These are phyloP conservation scores for Lunularia cruciata DNA, from an alignment of 225 moss, liverwort and hornwort genomes.

Conservation along the genomic window DNA sequence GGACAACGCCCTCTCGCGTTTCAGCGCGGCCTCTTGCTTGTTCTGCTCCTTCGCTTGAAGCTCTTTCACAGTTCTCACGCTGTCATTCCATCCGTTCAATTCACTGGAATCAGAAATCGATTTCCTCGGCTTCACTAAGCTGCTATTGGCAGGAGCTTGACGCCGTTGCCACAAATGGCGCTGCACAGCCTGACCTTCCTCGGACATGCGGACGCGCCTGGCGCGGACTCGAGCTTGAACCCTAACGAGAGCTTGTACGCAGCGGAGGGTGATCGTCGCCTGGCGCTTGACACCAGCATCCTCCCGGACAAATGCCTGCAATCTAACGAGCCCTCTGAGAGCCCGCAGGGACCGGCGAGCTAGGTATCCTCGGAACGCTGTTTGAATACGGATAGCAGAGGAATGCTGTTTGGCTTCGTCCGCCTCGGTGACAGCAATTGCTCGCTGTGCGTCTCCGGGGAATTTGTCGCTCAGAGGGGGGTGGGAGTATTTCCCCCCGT, in stretches of 20 bases:
- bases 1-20: slow-evolving; percentile 88
- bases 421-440: slow-evolving; percentile 41
- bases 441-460: slow-evolving; percentile 45
- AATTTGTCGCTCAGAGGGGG: slow-evolving; percentile 45
- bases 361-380: slow-evolving; percentile 94
- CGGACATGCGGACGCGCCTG: slow-evolving; percentile 58
- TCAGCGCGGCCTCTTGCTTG: slow-evolving; percentile 87
- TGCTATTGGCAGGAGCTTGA: slow-evolving; percentile 26
- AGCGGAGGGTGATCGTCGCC: slow-evolving; percentile 55
- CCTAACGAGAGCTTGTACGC: slow-evolving; percentile 59
- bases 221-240: slow-evolving; percentile 58
- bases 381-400: slow-evolving; percentile 91
- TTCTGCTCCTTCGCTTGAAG: slow-evolving; percentile 78
- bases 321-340: slow-evolving; percentile 47
- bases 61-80: slow-evolving; percentile 81
- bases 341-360: slow-evolving; percentile 57
- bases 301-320: slow-evolving; percentile 55
- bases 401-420: slow-evolving; percentile 64
- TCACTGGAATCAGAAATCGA: slow-evolving; percentile 24
- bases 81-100: slow-evolving; percentile 77
- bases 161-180: slow-evolving; percentile 51
- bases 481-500: slow-evolving; percentile 46
- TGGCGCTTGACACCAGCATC: slow-evolving; percentile 51
- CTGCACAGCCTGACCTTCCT: slow-evolving; percentile 57
- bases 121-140: slow-evolving; percentile 31